Evolutionary conservation across 495 filamentous ascomycete species (phyloP), one percentile per base, ranked within the genome.

Genomic region (Diplogelasinospora grovesii): DNA sequence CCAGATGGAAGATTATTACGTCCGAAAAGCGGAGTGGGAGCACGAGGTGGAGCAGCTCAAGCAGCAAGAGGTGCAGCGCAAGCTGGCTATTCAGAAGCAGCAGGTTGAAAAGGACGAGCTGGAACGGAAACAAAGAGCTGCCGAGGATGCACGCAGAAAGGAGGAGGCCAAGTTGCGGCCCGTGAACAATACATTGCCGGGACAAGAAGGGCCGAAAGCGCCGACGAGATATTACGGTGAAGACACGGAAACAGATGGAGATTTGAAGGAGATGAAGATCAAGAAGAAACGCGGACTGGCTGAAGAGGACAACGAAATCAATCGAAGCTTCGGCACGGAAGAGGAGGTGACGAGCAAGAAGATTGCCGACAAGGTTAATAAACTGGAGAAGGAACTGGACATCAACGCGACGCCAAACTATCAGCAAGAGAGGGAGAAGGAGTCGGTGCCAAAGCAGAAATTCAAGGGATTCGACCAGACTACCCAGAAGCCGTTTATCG

Each of bases 1-100:
- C 35, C 49, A 67, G 38, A 52, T 69, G 51, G 59, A 52, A 13
- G 53, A 64, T 2, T 77, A 70, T 29, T 36, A 65, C 19, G 47
- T 39, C 8, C 41, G 46, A 41, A 45, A 56, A 30, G 57, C 54
- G 20, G 57, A 64, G 38, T 54, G 60, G 52, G 56, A 65, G 43
- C 25, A 46, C 20, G 32, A 57, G 18, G 44, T 54, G 26, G 47
- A 49, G 13, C 34, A 47, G 29, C 15, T 49, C 1, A 53, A 60
- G 48, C 37, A 42, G 32, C 19, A 51, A 35, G 18, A 54, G 26
- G 33, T 32, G 4, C n/a, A 28, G 19, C 11, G 8, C 33, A 43
- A 32, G 36, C 27, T 3, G 45, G 45, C 13, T 23, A 46, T 10
- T 31, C 31, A 30, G 29, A 23, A 22, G 49, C 48, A 26, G 41